Evolutionary conservation across 78 protist species (phyloP), one percentile per base, ranked within the genome.

Genomic region (Dictyostelium purpureum): DNA sequence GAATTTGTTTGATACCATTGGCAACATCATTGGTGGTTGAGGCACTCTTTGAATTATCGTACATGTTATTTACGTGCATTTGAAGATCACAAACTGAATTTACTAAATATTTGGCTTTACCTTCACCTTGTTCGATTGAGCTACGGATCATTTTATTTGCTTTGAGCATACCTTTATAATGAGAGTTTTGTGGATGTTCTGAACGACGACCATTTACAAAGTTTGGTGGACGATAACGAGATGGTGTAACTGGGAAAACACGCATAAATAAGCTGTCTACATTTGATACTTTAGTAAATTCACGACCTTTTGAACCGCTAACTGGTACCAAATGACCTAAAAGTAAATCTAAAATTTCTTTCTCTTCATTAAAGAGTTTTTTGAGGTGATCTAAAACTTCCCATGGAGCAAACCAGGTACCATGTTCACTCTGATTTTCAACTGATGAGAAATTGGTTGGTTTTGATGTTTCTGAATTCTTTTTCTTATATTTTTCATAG

Each of bases 1-100:
- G 90, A 21, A 96, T 24, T 85, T 98, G 99, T 59, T 85, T 77
- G 42, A 99, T 94, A 31, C 99, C 99, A 24, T 95, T 76, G 57
- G 96, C 74, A 21, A 59, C 88, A 4, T 40, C 28, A 38, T 77
- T 63, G 26, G 45, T 38, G 19, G 21, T 26, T 26, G 80, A 65
- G 18, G n/a, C 38, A 26, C 43, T 43, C 21, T 88, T 52, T 2
- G 71, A 26, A 40, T 56, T 80, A 79, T 97, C 98, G 49, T 88
- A 89, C 51, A 96, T 77, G 38, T 71, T 56, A 61, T 95, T 96
- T 24, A 97, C 96, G 21, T 54, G 77, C 42, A 31, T 4, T 80
- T 97, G 98, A 43, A 97, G 93, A 5, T 80, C 91, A 31, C 76
- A 65, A 40, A 78, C 95, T 6, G 89, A 21, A 26, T 67, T 79